Base-by-base conservation (phyloP, 352 stramenopile genomes). In the Hyaloperonospora arabidopsidis region DNA sequence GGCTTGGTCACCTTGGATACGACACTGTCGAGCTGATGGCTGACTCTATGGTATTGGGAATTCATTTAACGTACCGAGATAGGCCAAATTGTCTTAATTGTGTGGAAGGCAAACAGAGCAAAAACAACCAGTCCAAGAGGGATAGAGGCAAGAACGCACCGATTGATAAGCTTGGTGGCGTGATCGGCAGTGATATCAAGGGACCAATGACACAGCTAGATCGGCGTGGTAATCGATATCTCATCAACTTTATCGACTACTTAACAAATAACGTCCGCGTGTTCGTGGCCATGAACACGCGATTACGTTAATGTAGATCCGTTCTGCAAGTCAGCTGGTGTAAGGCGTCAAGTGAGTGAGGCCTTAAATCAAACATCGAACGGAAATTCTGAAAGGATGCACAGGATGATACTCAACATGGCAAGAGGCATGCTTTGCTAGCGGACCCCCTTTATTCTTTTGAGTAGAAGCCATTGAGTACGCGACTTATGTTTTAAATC, bases 161-260 rank as follows among this genome's bases (percentile, higher is more conserved):
- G 54, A 45, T 62, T 53, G 0, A 61, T 21, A 13, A 53, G 56
- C 28, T 73, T 21, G 68, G 25, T 2, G 45, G 7, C 12, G 25
- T 72, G 53, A 58, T 51, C 0, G 45, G 21, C 32, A 47, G 28
- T 14, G 22, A 58, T 6, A 1, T 58, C 7, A 58, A 58, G 28
- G 43, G 29, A 8, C 32, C 34, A 5, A 52, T 52, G 45, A 65
- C 45, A 0, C 49, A 50, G 11, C 28, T 11, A 2, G 55, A 57
- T 19, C n/a, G 49, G 13, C 39, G 52, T 5, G 22, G 29, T 0
- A 63, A 64, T 10, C 17, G 49, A 0, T 64, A 68, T 22, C 8
- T 34, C 18, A 45, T 44, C 4, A 52, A 43, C 32, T 22, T 52
- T 6, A 35, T 65, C 0, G 56, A 62, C 15, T 34, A 61, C 11